phyloP scores from a whole-genome alignment of 2,329 filamentous ascomycete genomes.

The Fusarium setosum region DNA sequence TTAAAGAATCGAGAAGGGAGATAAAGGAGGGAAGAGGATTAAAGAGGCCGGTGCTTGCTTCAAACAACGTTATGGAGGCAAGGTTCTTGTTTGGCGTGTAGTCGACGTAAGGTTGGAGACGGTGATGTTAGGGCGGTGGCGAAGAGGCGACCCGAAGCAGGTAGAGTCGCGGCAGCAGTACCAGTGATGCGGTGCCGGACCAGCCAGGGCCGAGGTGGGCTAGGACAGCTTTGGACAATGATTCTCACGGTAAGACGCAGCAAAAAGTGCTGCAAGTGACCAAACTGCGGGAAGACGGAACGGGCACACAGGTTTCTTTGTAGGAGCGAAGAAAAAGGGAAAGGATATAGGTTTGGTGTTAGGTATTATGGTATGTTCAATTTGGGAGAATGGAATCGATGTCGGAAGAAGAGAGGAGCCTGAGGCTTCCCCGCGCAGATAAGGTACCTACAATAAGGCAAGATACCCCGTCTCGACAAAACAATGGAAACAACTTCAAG shows the following conservation, averaged over 20 bases:
- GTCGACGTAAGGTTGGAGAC: conserved; percentile 27
- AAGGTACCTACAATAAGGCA: neutral
- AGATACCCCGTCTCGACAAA: no score
- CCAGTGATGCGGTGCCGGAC: conserved; percentile 24
- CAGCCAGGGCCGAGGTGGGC: conserved; percentile 11
- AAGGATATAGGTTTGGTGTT: neutral
- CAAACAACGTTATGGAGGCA: conserved; percentile 19
- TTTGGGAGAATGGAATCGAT: no score
- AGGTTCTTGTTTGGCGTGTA: neutral
- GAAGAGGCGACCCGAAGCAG: conserved; percentile 23
- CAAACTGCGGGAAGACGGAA: neutral
- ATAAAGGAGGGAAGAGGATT: neutral
- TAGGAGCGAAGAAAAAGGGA: neutral
- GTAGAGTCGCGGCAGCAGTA: conserved; percentile 22
- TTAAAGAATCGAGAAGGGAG: neutral
- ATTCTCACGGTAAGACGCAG: neutral
- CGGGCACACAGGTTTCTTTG: neutral
- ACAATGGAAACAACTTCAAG: no score
- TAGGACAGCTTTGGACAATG: conserved; percentile 7
- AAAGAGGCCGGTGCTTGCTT: conserved; percentile 4
- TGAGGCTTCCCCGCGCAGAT: conserved; percentile 17
- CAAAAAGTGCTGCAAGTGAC: neutral
- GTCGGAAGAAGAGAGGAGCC: no score
- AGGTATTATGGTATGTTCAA: neutral
- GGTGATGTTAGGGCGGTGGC: conserved; percentile 30